Base-by-base conservation (phyloP, 495 filamentous ascomycete genomes). In the Aspergillus indologenus region DNA sequence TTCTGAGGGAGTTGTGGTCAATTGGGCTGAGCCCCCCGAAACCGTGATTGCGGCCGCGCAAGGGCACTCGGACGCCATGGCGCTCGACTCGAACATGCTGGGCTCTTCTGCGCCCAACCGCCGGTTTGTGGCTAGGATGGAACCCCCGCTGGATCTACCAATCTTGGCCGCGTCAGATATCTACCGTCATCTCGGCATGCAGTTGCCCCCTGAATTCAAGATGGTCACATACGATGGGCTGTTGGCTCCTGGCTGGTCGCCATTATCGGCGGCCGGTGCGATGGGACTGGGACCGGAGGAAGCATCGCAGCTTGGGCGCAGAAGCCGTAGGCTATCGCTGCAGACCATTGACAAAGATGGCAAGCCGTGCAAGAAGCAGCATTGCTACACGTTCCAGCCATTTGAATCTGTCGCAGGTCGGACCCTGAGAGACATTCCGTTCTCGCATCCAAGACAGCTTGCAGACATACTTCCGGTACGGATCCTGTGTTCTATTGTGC, bases 381-480 rank as follows among this genome's bases (percentile, higher is more conserved):
- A 96, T 56, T 67, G 64, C 49, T 91, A 91, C 69, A 85, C 80
- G 0, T 83, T 98, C 45, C 85, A 84, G 59, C 79, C 90, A 2
- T 81, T 88, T 53, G 88, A 90, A 59, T 79, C 83, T 2, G 85
- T 89, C 17, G 87, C 83, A 51, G 89, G 88, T 4, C 79, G 85
- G 40, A 81, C 79, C 2, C 68, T 98, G 22, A 81, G 81, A 42
- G 82, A 89, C 20, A 73, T 97, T 9, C 87, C 90, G 1, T 96
- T 98, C 64, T 84, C 86, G 1, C 94, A 98, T 67, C 94, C 94
- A 2, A 83, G 87, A 52, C 91, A 97, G 65, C 75, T 98, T 15
- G 74, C 92, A 23, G 82, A 82, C 43, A 85, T 96, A 54, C 77
- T 97, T 22, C 91, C 88, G 17, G 76, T 79, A 71, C 50, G 73